Evolutionary conservation across 2,329 filamentous ascomycete genomes (phyloP), one percentile per base, ranked within the genome.

Genomic region (Colletotrichum chlorophyti): DNA sequence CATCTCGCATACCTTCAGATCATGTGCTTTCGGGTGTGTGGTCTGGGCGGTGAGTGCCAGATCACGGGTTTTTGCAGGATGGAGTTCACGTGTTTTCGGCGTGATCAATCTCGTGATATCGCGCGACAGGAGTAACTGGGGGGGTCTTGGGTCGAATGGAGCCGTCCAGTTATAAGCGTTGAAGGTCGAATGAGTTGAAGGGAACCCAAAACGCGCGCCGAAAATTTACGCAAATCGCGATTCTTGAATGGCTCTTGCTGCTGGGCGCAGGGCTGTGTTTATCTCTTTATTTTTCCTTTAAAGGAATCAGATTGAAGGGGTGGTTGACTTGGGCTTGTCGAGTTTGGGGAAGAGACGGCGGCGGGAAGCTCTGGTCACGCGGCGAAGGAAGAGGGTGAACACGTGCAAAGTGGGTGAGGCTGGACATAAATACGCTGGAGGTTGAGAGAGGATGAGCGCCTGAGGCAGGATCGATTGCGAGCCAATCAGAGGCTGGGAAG

Each of bases 41-140:
- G 47, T 54, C 49, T 55, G 55, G 50, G 48, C 46, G 55, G 42
- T 47, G 51, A 59, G 54, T 62, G 61, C 65, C 69, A 74, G 72
- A 78, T 78, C 75, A 78, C 75, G 75, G 76, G 75, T 74, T 60
- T 74, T 71, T n/a, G n/a, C n/a, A n/a, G n/a, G 63, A 63, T 46
- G 43, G 45, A 54, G 59, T 53, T 53, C 47, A 58, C 42, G 53
- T 48, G 48, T 57, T 63, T 74, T 75, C 71, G 72, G 71, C 69
- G 73, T 73, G 73, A 74, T 72, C 70, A 72, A 78, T 74, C 76
- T 79, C 76, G 76, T 79, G 76, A 79, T 79, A 76, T 78, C 75
- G 76, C 74, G 75, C 66, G 62, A 55, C 37, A 65, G 64, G 41
- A 57, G 49, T 58, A 49, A 47, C 46, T 49, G 49, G 54, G 53